Base-by-base conservation (phyloP, 2,329 filamentous ascomycete species). In the Aspergillus pseudonomiae region DNA sequence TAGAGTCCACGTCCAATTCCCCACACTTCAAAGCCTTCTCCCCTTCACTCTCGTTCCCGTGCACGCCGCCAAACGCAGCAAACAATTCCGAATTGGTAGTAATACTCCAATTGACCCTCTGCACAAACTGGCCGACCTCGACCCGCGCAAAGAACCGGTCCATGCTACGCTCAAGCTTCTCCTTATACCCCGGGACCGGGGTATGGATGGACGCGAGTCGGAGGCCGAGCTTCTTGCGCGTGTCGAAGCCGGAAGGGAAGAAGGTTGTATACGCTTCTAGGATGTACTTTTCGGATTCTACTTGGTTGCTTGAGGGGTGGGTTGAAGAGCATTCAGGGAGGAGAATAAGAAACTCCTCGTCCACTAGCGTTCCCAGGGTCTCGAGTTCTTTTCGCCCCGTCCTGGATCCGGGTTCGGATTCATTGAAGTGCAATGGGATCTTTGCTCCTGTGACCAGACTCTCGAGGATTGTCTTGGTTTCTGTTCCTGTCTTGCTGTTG, bases 291-390 rank as follows among this genome's bases (percentile, higher is more conserved):
- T 50, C 46, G 0, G 68, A 66, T 1, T 74, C 68, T 26, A 74
- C 39, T 26, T 60, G 28, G 32, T 70, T 67, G 63, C 70, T 67
- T 0, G 66, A 62, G 41, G 39, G 5, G 6, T 14, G 34, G 41
- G 7, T 46, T 5, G 32, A 10, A 6, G 10, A 58, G 7, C 52
- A 61, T 39, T 79, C 77, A 0, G 84, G 84, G 0, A 88, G 75
- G 0, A 90, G 80, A 64, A 90, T 74, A 3, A 89, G 75, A 70
- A 89, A 86, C 60, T 90, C 88, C 53, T 84, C 82, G 67, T 89
- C 88, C 30, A 89, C 74, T 59, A 84, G 83, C 12, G 77, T 75
- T 34, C 81, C 82, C 0, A 89, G 74, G 3, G 79, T 80, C 52
- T 79, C 70, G 3, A 89, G 79, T 1, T 76, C 65, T 1, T 77